Evolutionary conservation across 495 filamentous ascomycete genomes (phyloP).

Genomic region (Penicillium cinerascens): DNA sequence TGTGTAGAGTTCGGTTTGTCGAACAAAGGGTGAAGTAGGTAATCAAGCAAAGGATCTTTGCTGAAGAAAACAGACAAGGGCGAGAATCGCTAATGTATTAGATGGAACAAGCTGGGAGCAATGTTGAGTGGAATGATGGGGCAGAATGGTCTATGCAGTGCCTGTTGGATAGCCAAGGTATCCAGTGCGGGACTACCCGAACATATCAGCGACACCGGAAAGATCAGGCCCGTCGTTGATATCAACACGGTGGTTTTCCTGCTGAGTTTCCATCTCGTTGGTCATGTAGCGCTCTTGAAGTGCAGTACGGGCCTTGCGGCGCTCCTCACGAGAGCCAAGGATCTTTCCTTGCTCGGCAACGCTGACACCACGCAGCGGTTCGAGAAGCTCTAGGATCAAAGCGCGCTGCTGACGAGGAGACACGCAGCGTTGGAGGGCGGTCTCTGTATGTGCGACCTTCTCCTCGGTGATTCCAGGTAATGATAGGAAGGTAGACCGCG

Average conservation of each 20-base stretch:
- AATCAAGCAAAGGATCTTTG: too few species aligned
- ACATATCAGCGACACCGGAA: conserved; percentile 65
- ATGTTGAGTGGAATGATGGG: too few species aligned
- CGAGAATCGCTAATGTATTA: too few species aligned
- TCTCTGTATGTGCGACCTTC: conserved; percentile 45
- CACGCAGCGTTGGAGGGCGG: conserved; percentile 56
- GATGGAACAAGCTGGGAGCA: too few species aligned
- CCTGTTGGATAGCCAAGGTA: not conserved
- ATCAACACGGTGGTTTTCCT: conserved; percentile 42
- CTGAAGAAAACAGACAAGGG: too few species aligned
- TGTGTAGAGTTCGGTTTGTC: not conserved
- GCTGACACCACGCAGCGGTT: conserved; percentile 80
- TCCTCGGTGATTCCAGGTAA: conserved; percentile 55
- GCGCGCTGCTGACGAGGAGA: conserved; percentile 74
- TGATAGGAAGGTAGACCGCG: conserved; percentile 50
- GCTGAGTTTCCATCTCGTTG: conserved; percentile 44
- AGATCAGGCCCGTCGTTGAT: conserved; percentile 60
- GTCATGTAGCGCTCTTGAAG: conserved; percentile 57
- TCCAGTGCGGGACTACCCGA: conserved; percentile 38
- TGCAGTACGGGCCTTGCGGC: conserved; percentile 48
- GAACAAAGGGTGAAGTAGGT: not conserved
- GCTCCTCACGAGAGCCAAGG: conserved; percentile 45
- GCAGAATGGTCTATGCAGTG: too few species aligned
- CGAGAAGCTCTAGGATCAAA: conserved; percentile 79
- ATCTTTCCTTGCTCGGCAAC: conserved; percentile 92